These are phyloP conservation scores for Emmonsiellopsis sp. DNA, from an alignment of 2,329 filamentous ascomycete genomes.

Conservation along the genomic window DNA sequence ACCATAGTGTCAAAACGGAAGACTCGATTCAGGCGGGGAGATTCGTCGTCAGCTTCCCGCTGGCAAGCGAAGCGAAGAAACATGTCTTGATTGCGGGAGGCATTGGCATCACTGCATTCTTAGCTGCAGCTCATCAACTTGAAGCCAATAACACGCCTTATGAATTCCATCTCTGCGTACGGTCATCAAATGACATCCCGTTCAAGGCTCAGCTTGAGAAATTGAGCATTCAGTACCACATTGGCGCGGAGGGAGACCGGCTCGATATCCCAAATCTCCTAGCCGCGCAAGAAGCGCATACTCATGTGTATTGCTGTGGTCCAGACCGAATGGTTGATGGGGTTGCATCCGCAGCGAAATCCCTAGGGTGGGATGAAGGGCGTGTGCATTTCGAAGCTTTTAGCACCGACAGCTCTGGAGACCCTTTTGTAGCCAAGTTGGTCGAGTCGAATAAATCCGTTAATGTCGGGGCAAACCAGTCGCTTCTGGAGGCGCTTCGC, in stretches of 20 bases:
- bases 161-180: not conserved
- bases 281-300: not conserved
- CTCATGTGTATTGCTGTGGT: not conserved
- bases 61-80: constrained; percentile 46
- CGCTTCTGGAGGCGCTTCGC: not conserved
- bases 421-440: not conserved
- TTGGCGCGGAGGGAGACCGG: not conserved
- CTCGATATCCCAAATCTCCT: not conserved
- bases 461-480: not conserved
- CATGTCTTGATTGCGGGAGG: constrained; percentile 58
- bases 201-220: not conserved
- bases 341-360: not conserved
- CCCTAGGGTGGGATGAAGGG: not conserved
- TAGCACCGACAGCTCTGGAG: not conserved
- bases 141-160: not conserved
- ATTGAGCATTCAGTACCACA: not conserved
- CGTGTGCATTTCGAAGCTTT: not conserved
- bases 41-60: constrained; percentile 35
- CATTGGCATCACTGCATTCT: constrained; percentile 58
- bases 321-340: not conserved
- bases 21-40: constrained; percentile 31
- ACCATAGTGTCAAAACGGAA: constrained; percentile 40
- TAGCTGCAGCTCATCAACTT: constrained; percentile 37
- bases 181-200: not conserved
- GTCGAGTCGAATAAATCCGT: not conserved